Evolutionary conservation across 1,139 yeast species (phyloP).

Genomic region (Sugiyamaella xylanicola): DNA sequence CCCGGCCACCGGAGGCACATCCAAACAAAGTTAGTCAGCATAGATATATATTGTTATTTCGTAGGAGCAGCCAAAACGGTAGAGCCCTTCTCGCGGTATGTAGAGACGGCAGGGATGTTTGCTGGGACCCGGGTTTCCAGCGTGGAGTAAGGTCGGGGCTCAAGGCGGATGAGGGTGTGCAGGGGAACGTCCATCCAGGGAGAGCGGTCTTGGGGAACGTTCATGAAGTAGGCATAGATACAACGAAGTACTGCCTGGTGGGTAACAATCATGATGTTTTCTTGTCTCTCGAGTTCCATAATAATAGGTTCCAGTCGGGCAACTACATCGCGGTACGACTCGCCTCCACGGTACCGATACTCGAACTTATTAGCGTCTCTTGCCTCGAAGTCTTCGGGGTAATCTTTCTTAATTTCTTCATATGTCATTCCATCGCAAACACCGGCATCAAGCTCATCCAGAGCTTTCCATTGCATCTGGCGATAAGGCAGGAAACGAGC

Average conservation of each 20-base stretch:
- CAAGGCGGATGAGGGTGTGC: constrained; percentile 89
- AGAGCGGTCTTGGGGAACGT: constrained; percentile 93
- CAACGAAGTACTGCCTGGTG: constrained; percentile 98
- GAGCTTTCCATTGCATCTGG: constrained; percentile 91
- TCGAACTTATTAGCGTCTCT: constrained; percentile 96
- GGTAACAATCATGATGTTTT: constrained; percentile 89
- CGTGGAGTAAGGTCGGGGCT: constrained; percentile 92
- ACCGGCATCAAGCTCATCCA: constrained; percentile 97
- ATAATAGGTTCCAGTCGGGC: constrained; percentile 93
- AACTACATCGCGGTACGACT: constrained; percentile 92
- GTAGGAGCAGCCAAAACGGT: constrained; percentile 26
- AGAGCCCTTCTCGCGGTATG: constrained; percentile 87
- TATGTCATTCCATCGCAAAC: constrained; percentile 95
- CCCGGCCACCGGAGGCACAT: neutral
- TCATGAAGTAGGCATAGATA: constrained; percentile 96
- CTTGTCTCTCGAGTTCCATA: constrained; percentile 97
- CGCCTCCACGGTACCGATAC: constrained; percentile 96
- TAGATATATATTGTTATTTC: neutral
- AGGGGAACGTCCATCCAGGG: constrained; percentile 99
- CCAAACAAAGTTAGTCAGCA: neutral
- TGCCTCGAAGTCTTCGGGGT: constrained; percentile 94
- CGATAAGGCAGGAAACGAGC: constrained; percentile 81
- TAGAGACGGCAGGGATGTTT: constrained; percentile 95
- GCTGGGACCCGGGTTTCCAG: constrained; percentile 88
- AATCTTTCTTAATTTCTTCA: constrained; percentile 77